Evolutionary conservation across 106 monocot genomes (phyloP).

Genomic region (Agapanthus africanus): DNA sequence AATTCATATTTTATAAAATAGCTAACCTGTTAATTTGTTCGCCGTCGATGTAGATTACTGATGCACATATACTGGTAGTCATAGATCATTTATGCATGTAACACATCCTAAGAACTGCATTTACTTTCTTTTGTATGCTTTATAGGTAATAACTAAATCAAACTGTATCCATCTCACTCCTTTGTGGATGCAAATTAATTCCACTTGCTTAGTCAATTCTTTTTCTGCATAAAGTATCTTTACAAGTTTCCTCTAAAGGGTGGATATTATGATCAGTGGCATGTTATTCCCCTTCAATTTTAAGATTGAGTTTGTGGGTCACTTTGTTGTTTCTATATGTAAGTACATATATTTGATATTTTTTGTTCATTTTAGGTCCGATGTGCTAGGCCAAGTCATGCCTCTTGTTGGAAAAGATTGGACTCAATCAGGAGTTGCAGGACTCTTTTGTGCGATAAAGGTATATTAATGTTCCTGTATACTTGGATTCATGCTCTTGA

Average conservation of each 20-base stretch:
- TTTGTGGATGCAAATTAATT: not conserved
- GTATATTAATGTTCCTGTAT: conserved; percentile 25
- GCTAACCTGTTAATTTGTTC: not conserved
- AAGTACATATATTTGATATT: not conserved
- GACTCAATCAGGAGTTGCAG: conserved; percentile 93
- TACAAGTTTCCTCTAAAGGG: not conserved
- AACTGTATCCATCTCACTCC: not conserved
- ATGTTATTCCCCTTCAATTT: conserved; percentile 1
- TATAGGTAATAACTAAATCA: not conserved
- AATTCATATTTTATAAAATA: not conserved
- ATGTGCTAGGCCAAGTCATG: conserved; percentile 96
- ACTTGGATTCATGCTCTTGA: not conserved
- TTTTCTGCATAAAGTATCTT: not conserved
- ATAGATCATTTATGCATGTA: too few species aligned
- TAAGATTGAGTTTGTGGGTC: not conserved
- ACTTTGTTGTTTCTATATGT: not conserved
- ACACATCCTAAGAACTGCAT: too few species aligned
- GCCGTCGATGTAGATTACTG: too few species aligned
- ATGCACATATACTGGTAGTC: too few species aligned
- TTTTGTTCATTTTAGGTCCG: conserved; percentile 62
- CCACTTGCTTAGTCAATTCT: not conserved
- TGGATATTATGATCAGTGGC: not conserved
- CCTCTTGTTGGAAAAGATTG: conserved; percentile 99
- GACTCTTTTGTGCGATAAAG: conserved; percentile 92
- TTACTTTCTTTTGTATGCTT: not conserved